phyloP scores from a whole-genome alignment of 1,284 basidiomycete species.

The Fomitiporia mediterranea region DNA sequence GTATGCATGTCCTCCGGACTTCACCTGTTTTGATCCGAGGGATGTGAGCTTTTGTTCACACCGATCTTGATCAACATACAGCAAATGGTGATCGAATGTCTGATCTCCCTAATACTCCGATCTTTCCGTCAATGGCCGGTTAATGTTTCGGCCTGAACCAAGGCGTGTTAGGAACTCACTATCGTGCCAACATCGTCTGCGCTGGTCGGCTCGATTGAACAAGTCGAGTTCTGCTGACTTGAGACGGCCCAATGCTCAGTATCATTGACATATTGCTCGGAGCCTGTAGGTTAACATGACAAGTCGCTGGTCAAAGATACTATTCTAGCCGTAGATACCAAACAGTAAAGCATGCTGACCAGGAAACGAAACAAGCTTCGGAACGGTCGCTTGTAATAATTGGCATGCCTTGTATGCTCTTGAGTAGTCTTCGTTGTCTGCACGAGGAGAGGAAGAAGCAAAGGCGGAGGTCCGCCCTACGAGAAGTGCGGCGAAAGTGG shows the following conservation, averaged over 20 bases:
- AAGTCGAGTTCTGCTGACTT: slow-evolving; percentile 16
- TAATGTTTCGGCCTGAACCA: too few relatives aligned
- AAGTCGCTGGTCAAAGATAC: too few relatives aligned
- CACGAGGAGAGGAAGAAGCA: background rate
- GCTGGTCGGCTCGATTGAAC: slow-evolving; percentile 17
- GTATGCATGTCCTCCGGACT: slow-evolving; percentile 26
- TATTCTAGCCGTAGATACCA: background rate
- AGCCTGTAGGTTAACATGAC: slow-evolving; percentile 1
- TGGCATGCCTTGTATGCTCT: slow-evolving; percentile 18
- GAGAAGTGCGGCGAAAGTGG: background rate
- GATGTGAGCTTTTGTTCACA: background rate
- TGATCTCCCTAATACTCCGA: too few relatives aligned
- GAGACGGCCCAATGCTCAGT: slow-evolving; percentile 14
- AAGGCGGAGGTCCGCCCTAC: background rate
- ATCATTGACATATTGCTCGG: slow-evolving; percentile 13
- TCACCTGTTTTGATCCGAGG: slow-evolving; percentile 17
- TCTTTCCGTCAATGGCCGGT: too few relatives aligned
- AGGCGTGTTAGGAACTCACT: too few relatives aligned
- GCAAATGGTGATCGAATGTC: slow-evolving; percentile 19
- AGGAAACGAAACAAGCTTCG: slow-evolving; percentile 17
- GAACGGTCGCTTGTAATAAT: slow-evolving; percentile 9
- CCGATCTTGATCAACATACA: background rate
- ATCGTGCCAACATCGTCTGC: slow-evolving; percentile 13
- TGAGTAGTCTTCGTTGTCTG: too few relatives aligned
- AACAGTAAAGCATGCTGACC: background rate